Evolutionary conservation across 192 early-diverging fungal genomes (phyloP).

Genomic region (Coemansia sp.): DNA sequence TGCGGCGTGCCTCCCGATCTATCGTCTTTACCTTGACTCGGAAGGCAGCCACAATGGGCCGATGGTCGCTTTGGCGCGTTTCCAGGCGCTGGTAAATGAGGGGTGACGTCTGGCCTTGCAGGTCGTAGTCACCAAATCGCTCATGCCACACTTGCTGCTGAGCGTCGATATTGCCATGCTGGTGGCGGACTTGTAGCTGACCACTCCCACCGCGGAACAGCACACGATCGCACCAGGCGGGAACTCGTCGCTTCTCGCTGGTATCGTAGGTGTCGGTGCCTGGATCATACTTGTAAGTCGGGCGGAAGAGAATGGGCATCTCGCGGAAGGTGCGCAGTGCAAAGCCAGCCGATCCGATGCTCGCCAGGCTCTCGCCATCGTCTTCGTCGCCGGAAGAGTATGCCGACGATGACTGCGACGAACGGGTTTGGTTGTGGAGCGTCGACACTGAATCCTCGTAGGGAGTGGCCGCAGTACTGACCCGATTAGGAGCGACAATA

Average conservation of each 20-base stretch:
- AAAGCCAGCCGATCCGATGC: constrained; percentile 62
- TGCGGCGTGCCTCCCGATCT: constrained; percentile 52
- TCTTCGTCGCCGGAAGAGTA: constrained; percentile 32
- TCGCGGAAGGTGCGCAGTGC: constrained; percentile 77
- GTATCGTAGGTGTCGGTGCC: constrained; percentile 84
- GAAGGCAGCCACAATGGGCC: constrained; percentile 76
- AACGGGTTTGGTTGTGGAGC: constrained; percentile 29
- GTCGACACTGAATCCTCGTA: constrained; percentile 3
- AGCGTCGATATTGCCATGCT: not conserved
- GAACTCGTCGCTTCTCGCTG: constrained; percentile 89
- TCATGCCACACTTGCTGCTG: constrained; percentile 1
- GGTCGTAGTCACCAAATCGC: constrained; percentile 15
- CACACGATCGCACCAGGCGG: constrained; percentile 96
- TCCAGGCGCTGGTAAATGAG: constrained; percentile 68
- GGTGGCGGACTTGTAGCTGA: not conserved
- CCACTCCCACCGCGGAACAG: constrained; percentile 57
- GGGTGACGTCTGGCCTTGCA: constrained; percentile 30
- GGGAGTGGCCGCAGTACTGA: not conserved
- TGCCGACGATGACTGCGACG: constrained; percentile 19
- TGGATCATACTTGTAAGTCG: constrained; percentile 97
- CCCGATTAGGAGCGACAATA: not conserved
- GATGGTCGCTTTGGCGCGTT: constrained; percentile 77
- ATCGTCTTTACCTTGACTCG: constrained; percentile 60
- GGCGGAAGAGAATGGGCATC: constrained; percentile 75
- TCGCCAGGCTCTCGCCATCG: constrained; percentile 9